Evolutionary conservation across 75 land plant genomes (phyloP), one percentile per base, ranked within the genome.

Genomic region (Isoetes taiwanensis): DNA sequence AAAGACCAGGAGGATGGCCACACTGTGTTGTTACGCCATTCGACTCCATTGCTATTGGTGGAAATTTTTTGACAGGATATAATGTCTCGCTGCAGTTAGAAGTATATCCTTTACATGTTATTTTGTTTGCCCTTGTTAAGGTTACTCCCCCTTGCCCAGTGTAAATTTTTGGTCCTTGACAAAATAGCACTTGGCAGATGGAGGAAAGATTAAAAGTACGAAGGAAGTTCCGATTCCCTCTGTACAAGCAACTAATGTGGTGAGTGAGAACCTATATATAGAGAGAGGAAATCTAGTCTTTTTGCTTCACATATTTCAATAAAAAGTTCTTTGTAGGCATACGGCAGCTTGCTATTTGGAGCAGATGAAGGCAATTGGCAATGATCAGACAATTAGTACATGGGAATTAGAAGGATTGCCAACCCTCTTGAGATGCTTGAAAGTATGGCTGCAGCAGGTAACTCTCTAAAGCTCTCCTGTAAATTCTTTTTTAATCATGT

Each of bases 221-320:
- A 16, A 41, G 41, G 19, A 69, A 69, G 58, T 69, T 69, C 41
- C 64, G 71, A 11, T 69, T 58, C 53, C 71, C 71, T 42, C 28
- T 69, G 24, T 69, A 54, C 58, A 69, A 69, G 66, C 66, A 65
- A 41, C 58, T 69, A 5, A 69, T 69, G 71, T 69, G 71, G 71
- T 69, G 30, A 9, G 65, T 58, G 28, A 30, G 42, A 32, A 21
- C 59, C 40, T 34, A 10, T 17, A 11, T 6, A 33, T 26, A 19
- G 31, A 8, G n/a, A 9, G 20, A 26, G 62, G 16, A 28, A 57
- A 1, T 3, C 25, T 3, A 3, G 9, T 56, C 23, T 6, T 20
- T 20, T 14, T 54, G n/a, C 27, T 16, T 11, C 16, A 50, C 14
- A 16, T 52, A 10, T 32, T 27, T 52, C 3, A 32, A 32, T n/a